Evolutionary conservation across 345 rosid species (phyloP).

Genomic region (Populus nigra): DNA sequence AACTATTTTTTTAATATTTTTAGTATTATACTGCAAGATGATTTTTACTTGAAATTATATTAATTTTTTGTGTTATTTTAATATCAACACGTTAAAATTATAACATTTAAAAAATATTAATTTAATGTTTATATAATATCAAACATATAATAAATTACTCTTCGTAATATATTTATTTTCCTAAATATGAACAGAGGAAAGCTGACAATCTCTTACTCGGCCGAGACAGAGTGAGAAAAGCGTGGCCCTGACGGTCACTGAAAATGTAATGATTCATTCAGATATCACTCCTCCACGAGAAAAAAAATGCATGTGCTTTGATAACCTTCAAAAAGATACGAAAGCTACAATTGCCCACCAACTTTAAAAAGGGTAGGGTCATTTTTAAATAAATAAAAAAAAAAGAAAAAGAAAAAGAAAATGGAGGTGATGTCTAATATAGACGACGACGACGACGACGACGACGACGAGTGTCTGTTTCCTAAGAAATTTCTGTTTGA

Average conservation of each 20-base stretch:
- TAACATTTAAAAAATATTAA: no score
- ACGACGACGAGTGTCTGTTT: background rate
- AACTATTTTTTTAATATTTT: no score
- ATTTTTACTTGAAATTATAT: no score
- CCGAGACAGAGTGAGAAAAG: background rate
- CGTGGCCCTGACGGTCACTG: background rate
- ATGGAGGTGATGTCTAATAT: background rate
- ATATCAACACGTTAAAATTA: rapidly evolving
- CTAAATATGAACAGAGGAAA: no score
- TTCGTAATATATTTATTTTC: background rate
- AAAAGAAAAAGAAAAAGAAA: background rate
- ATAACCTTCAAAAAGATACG: background rate
- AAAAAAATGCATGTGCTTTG: no score
- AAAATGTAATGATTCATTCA: no score
- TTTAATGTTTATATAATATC: no score
- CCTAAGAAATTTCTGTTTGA: background rate
- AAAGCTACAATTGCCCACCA: background rate
- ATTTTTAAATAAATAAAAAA: background rate
- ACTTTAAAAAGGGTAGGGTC: background rate
- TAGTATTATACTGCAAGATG: rapidly evolving
- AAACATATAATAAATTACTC: no score
- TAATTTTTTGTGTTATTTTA: no score
- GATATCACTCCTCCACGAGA: no score
- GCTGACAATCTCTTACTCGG: background rate
- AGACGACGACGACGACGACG: background rate